Conservation (phyloP, 2,329 filamentous ascomycete genomes). For the Fusarium nelsonii region DNA sequence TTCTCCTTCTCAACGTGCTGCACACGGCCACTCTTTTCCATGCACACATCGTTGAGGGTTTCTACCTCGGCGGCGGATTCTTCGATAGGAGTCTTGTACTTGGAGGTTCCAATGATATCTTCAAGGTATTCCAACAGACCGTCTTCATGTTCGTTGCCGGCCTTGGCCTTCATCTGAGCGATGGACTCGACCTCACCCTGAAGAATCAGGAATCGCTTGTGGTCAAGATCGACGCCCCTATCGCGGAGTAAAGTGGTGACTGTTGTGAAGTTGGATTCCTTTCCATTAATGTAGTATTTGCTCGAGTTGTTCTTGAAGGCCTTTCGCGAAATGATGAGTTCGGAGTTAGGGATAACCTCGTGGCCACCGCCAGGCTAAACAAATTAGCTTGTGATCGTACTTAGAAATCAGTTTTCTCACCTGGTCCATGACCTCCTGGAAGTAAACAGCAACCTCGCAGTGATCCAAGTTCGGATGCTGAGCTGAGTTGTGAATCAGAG, state of each 20-base stretch:
- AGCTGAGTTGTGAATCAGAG: constrained; percentile 96
- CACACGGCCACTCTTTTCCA: constrained; percentile 94
- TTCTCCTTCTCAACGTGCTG: constrained; percentile 99
- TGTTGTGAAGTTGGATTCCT: constrained; percentile 89
- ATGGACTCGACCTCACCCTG: constrained; percentile 99
- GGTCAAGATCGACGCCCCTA: constrained; percentile 92
- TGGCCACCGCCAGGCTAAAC: constrained; percentile 75
- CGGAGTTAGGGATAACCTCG: constrained; percentile 84
- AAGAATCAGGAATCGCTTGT: constrained; percentile 97
- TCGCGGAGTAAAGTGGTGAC: constrained; percentile 90
- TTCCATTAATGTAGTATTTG: constrained; percentile 96
- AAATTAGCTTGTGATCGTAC: constrained; percentile 45
- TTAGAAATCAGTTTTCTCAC: constrained; percentile 53
- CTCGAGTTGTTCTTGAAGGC: constrained; percentile 99
- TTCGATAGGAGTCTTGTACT: constrained; percentile 97
- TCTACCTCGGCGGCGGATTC: constrained; percentile 93
- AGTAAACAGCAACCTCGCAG: constrained; percentile 97
- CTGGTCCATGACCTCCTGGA: constrained; percentile 93
- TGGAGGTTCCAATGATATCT: constrained; percentile 98
- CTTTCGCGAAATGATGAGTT: constrained; percentile 87
- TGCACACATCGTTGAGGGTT: constrained; percentile 90
- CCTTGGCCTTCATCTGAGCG: constrained; percentile 99
- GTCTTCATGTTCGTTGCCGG: constrained; percentile 93
- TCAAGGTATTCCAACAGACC: constrained; percentile 96
- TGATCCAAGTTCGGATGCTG: constrained; percentile 85